Percentiles rank a stretch among this genome's conserved stretches.
phyloP scores from a whole-genome alignment of 2,329 filamentous ascomycete species.

The Hymenoscyphus salicellus region DNA sequence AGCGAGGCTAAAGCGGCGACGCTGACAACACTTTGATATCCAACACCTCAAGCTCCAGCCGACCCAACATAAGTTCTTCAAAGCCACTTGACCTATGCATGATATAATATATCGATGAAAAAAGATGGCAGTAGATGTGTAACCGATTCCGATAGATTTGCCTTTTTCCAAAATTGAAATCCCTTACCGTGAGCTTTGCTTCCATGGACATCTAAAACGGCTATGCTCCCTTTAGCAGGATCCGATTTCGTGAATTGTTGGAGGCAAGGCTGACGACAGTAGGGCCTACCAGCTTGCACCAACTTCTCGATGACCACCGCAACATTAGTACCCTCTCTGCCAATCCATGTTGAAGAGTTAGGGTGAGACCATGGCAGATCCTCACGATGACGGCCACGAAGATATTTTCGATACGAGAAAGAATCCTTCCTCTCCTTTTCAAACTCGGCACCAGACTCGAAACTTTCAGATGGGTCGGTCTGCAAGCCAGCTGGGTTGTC shows the following conservation, averaged over 20 bases:
- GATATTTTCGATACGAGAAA: neutral
- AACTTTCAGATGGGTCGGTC: neutral
- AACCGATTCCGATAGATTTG: neutral
- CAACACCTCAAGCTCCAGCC: neutral
- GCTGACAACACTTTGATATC: neutral
- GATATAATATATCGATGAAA: neutral
- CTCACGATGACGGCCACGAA: neutral
- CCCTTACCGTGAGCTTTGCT: neutral
- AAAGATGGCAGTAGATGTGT: neutral
- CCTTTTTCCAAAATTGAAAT: neutral
- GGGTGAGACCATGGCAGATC: slow-evolving; percentile 10
- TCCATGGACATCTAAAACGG: neutral
- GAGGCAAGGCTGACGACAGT: neutral
- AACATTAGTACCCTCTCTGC: slow-evolving; percentile 4
- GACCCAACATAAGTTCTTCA: neutral
- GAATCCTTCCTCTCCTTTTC: neutral
- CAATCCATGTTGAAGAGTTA: slow-evolving; percentile 12
- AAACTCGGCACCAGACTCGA: neutral
- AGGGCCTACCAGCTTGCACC: neutral
- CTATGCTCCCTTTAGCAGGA: neutral
- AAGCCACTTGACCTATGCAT: neutral
- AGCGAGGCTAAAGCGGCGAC: neutral
- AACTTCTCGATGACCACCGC: slow-evolving; percentile 11
- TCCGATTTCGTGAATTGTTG: neutral
- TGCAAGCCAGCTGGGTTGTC: neutral